Conservation (phyloP, 164 flowering plant species). For the Euptelea pleiosperma region DNA sequence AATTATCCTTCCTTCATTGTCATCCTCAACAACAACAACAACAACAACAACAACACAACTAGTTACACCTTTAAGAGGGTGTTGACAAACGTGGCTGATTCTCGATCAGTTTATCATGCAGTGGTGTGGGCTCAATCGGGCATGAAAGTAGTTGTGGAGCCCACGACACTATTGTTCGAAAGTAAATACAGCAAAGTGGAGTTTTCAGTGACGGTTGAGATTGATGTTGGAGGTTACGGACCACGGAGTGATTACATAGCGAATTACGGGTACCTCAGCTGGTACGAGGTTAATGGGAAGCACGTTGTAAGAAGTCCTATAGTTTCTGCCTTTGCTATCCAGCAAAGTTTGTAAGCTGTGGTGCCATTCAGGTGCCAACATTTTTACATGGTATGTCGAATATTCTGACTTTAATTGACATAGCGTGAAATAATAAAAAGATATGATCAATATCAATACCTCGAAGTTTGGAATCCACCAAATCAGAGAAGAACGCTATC, state of each 20-base stretch:
- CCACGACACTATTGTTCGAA: constrained; percentile 6
- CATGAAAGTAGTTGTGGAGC: constrained; percentile 14
- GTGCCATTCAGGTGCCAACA: too few species aligned
- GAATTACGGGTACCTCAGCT: constrained; percentile 26
- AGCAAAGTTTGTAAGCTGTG: too few species aligned
- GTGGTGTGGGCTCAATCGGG: constrained; percentile 13
- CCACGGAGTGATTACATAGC: constrained; percentile 13
- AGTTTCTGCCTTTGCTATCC: constrained; percentile 29
- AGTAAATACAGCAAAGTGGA: constrained; percentile 17
- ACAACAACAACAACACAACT: constrained; percentile 22
- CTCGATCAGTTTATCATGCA: constrained; percentile 16
- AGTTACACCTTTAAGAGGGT: constrained; percentile 17
- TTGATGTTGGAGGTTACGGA: constrained; percentile 7
- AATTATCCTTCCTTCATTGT: constrained; percentile 22
- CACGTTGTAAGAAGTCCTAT: constrained; percentile 34
- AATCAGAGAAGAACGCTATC: too few species aligned
- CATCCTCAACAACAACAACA: constrained; percentile 22
- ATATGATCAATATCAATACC: too few species aligned
- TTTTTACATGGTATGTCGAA: too few species aligned
- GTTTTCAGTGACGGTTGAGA: constrained; percentile 12
- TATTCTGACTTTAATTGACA: too few species aligned
- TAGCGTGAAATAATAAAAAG: too few species aligned
- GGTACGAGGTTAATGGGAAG: constrained; percentile 29
- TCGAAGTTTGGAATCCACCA: too few species aligned
- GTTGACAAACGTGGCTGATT: constrained; percentile 15